Conservation (phyloP, 768 basidiomycete species). For the Leccinum rimulosum region DNA sequence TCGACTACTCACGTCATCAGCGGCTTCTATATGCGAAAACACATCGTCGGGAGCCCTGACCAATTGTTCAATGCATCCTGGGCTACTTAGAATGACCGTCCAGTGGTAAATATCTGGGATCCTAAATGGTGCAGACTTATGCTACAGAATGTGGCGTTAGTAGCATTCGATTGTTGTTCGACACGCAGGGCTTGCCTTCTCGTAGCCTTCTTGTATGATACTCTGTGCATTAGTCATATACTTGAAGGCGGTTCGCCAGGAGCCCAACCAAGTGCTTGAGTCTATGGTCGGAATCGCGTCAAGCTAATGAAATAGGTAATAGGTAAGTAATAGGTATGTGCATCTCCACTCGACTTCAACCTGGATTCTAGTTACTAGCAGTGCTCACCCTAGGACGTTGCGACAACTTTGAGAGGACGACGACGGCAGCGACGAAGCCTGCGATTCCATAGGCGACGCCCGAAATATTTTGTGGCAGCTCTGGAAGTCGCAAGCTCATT, state of each 20-base stretch:
- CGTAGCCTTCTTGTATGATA: constrained; percentile 31
- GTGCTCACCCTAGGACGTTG: neutral
- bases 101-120: constrained; percentile 30
- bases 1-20: neutral
- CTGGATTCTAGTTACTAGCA: neutral
- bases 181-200: constrained; percentile 16
- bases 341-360: neutral
- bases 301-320: neutral
- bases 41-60: neutral
- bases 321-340: neutral
- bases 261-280: constrained; percentile 18
- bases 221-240: constrained; percentile 14
- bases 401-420: neutral
- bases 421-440: neutral
- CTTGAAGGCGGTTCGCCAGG: constrained; percentile 21
- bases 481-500: neutral
- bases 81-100: constrained; percentile 37
- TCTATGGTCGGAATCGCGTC: neutral
- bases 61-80: neutral
- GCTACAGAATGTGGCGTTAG: constrained; percentile 13
- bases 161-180: neutral
- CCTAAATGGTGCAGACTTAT: constrained; percentile 29
- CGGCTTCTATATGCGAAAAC: neutral
- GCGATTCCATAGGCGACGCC: neutral
- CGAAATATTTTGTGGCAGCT: neutral